Conservation (phyloP, 139 green algal genomes). For the Deuterostichococcus epilithicus region DNA sequence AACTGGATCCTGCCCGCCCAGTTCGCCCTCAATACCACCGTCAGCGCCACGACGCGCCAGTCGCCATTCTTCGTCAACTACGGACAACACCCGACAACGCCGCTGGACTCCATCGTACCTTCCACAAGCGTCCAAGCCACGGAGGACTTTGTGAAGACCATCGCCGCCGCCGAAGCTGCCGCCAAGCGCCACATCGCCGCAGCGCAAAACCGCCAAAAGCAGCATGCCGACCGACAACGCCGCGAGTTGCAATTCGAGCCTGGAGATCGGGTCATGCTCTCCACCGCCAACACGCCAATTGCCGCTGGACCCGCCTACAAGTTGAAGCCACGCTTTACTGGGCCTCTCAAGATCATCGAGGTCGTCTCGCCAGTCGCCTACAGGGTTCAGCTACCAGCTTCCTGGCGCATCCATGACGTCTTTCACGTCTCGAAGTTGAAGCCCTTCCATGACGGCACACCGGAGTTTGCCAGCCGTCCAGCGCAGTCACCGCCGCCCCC, state of each 20-base stretch:
- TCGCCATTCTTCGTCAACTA: constrained; percentile 43
- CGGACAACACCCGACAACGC: constrained; percentile 25
- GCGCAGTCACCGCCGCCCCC: too few relatives aligned
- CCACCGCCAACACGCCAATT: constrained; percentile 26
- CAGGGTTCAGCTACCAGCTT: constrained; percentile 23
- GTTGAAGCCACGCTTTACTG: constrained; percentile 30
- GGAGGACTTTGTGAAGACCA: neutral
- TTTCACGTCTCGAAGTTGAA: constrained; percentile 22
- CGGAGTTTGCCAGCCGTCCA: too few relatives aligned
- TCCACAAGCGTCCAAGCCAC: neutral
- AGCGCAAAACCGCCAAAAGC: constrained; percentile 14
- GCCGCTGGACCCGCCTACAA: constrained; percentile 17
- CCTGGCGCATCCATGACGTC: constrained; percentile 25
- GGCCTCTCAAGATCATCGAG: constrained; percentile 23
- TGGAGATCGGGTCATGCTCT: constrained; percentile 10
- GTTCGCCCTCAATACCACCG: constrained; percentile 50
- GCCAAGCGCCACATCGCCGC: constrained; percentile 5
- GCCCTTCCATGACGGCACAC: too few relatives aligned
- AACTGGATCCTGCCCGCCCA: constrained; percentile 22
- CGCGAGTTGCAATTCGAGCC: neutral
- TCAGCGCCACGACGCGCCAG: constrained; percentile 5
- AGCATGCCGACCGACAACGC: constrained; percentile 1
- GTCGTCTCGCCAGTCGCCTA: constrained; percentile 4
- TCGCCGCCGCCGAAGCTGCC: neutral
- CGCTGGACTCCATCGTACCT: neutral